Evolutionary conservation across 768 basidiomycete genomes (phyloP).

Genomic region (Leccinum subgranulosum): DNA sequence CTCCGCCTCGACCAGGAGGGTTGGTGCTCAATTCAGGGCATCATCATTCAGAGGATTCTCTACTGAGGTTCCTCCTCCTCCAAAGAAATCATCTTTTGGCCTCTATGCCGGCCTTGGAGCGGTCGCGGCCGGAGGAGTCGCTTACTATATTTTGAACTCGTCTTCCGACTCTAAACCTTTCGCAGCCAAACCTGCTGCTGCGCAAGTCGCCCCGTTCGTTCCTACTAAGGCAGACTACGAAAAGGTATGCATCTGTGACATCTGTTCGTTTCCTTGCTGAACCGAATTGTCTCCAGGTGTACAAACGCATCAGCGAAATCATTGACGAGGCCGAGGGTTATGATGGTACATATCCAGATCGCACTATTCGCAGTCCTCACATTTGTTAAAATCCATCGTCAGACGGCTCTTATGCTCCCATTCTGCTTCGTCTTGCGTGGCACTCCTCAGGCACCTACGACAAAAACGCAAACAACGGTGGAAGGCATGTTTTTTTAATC

Average conservation of each 20-base stretch:
- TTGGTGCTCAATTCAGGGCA: conserved; percentile 33
- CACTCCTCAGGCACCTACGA: conserved; percentile 93
- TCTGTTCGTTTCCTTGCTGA: background rate
- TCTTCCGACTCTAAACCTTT: conserved; percentile 45
- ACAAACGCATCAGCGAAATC: conserved; percentile 80
- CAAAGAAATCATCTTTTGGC: conserved; percentile 49
- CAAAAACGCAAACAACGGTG: conserved; percentile 70
- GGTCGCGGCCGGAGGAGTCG: conserved; percentile 56
- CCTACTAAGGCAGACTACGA: conserved; percentile 86
- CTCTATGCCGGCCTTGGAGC: conserved; percentile 63
- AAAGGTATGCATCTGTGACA: conserved; percentile 49
- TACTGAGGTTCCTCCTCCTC: conserved; percentile 43
- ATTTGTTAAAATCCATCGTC: conserved; percentile 1
- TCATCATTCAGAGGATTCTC: conserved; percentile 57
- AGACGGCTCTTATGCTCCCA: conserved; percentile 90
- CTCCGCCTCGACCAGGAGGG: conserved; percentile 27
- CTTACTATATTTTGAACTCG: conserved; percentile 58
- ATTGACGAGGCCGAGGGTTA: conserved; percentile 71
- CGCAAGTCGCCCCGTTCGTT: conserved; percentile 66
- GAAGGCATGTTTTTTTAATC: conserved; percentile 51
- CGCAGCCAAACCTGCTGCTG: conserved; percentile 55
- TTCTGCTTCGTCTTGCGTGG: conserved; percentile 90
- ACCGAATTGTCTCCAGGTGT: conserved; percentile 52
- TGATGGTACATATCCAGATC: conserved; percentile 62
- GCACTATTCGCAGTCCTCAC: background rate